phyloP scores from a whole-genome alignment of 805 yeast genomes.

The Suhomyces sp. region DNA sequence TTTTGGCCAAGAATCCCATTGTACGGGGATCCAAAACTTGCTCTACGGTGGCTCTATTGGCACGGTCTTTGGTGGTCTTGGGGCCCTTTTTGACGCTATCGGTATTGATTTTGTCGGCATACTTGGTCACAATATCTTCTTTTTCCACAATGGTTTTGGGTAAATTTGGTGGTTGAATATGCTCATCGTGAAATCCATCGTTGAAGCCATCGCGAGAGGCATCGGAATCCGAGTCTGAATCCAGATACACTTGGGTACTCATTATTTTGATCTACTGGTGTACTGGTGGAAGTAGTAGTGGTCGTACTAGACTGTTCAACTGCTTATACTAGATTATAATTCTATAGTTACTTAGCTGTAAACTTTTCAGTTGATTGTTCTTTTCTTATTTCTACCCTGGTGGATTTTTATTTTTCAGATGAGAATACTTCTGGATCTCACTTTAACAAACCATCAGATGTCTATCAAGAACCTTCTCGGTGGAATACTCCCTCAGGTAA shows the following conservation, averaged over 20 bases:
- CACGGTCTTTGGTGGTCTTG: constrained; percentile 69
- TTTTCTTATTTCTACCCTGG: not conserved
- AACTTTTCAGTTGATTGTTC: too few relatives aligned
- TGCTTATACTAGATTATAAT: too few relatives aligned
- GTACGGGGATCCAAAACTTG: constrained; percentile 96
- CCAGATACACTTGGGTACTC: too few relatives aligned
- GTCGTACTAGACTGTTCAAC: too few relatives aligned
- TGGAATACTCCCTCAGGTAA: not conserved
- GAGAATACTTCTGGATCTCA: not conserved
- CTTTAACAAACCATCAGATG: not conserved
- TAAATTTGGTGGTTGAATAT: not conserved
- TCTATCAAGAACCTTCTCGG: not conserved
- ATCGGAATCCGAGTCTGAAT: not conserved
- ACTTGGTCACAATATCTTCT: constrained; percentile 55
- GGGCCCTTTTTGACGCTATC: constrained; percentile 59
- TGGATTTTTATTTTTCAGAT: constrained; percentile 2
- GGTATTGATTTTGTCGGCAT: constrained; percentile 61
- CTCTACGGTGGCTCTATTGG: constrained; percentile 95
- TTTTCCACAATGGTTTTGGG: constrained; percentile 33
- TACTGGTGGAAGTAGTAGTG: too few relatives aligned
- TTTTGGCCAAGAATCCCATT: constrained; percentile 71
- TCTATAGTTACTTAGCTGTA: too few relatives aligned
- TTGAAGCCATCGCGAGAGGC: not conserved
- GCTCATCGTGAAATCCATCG: too few relatives aligned
- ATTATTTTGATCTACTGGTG: too few relatives aligned